Evolutionary conservation across 2,329 filamentous ascomycete genomes (phyloP).

Genomic region (Colletotrichum tropicale): DNA sequence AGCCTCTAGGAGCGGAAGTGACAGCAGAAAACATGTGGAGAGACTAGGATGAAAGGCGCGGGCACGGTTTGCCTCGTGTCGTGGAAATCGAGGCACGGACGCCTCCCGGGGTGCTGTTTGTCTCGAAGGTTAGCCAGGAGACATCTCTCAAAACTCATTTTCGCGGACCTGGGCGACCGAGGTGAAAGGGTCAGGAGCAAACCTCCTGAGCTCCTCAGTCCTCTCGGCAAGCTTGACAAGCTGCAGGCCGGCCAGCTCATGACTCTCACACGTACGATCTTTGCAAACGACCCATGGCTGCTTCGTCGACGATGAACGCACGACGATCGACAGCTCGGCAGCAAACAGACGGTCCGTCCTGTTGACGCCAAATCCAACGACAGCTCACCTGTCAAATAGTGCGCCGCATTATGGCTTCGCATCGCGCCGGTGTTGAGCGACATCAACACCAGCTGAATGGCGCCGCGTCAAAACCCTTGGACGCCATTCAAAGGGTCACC

Average conservation of each 20-base stretch:
- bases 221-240: not conserved
- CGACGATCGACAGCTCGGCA: not conserved
- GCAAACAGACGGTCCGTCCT: not conserved
- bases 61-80: constrained; percentile 2
- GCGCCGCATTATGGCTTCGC: not conserved
- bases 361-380: not conserved
- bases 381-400: not conserved
- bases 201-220: not conserved
- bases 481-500: not conserved
- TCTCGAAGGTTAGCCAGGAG: not conserved
- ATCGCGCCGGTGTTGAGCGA: not conserved
- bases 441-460: not conserved
- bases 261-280: not conserved
- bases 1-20: not conserved
- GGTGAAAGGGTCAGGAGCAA: constrained; percentile 2
- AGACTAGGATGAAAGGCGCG: constrained; percentile 6
- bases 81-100: not conserved
- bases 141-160: not conserved
- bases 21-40: constrained; percentile 9
- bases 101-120: not conserved
- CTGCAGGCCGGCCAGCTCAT: not conserved
- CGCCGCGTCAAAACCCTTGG: not conserved
- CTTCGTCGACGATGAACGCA: not conserved
- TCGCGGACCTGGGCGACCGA: not conserved
- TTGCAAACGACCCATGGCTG: not conserved